Conservation (phyloP, 495 filamentous ascomycete genomes). For the Arthonia radiata region DNA sequence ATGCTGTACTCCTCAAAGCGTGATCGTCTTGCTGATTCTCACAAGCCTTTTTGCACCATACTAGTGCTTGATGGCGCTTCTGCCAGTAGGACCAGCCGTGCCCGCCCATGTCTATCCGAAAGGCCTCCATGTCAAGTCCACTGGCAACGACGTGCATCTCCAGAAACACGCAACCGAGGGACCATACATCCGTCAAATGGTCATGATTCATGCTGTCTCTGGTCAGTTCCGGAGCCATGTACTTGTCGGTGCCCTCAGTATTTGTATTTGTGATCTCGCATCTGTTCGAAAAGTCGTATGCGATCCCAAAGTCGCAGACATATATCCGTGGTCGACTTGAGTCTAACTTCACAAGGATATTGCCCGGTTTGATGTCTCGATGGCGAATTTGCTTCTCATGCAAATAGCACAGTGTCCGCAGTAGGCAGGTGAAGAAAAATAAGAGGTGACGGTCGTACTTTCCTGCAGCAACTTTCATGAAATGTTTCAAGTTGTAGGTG, state of each 20-base stretch:
- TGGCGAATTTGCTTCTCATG: constrained; percentile 16
- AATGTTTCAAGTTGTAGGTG: constrained; percentile 11
- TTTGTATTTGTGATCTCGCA: constrained; percentile 12
- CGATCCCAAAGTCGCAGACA: constrained; percentile 21
- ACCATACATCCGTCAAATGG: constrained; percentile 22
- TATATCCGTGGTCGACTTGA: no score
- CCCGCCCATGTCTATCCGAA: no score
- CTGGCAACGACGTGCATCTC: constrained; percentile 19
- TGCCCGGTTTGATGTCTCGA: constrained; percentile 23
- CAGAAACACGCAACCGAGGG: constrained; percentile 23
- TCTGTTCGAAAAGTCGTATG: constrained; percentile 16
- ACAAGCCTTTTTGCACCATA: no score
- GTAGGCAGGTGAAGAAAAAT: constrained; percentile 18
- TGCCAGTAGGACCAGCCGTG: no score
- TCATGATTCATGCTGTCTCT: constrained; percentile 13
- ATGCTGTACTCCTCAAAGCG: no score
- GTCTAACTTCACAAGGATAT: constrained; percentile 18
- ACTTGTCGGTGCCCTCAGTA: constrained; percentile 15
- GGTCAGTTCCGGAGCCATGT: constrained; percentile 22
- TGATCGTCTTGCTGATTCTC: no score
- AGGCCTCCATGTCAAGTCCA: no score
- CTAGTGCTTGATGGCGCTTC: no score
- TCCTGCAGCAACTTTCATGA: constrained; percentile 1
- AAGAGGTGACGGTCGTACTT: constrained; percentile 4
- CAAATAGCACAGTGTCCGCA: constrained; percentile 13